Conservation (phyloP, 2,329 filamentous ascomycete species). For the Trichoderma cornu-damae region DNA sequence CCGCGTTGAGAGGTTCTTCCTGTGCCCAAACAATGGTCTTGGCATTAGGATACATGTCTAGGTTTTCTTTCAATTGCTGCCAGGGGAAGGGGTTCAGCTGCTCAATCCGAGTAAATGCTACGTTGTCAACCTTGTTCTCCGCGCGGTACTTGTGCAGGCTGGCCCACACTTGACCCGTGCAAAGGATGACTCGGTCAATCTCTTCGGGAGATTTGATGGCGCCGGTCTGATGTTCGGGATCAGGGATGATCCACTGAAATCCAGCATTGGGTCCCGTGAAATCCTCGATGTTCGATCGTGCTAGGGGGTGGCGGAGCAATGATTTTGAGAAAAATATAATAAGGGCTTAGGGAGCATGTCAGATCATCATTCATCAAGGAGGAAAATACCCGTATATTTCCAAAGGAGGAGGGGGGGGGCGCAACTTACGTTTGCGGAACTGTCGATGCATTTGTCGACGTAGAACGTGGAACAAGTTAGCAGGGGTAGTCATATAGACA, state of each 20-base stretch:
- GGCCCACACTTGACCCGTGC: conserved; percentile 89
- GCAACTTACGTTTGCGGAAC: conserved; percentile 92
- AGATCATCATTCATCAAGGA: conserved; percentile 1
- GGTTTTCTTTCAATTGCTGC: conserved; percentile 92
- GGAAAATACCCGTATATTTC: neutral
- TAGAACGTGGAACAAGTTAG: conserved; percentile 94
- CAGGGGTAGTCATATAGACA: conserved; percentile 91
- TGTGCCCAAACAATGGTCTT: conserved; percentile 97
- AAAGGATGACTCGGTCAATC: conserved; percentile 91
- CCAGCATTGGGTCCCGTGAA: conserved; percentile 79
- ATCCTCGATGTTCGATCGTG: conserved; percentile 83
- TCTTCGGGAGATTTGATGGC: conserved; percentile 73
- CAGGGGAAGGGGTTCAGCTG: conserved; percentile 99
- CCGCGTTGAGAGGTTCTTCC: conserved; percentile 96
- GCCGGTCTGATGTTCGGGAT: conserved; percentile 73
- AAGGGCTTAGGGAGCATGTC: conserved; percentile 56
- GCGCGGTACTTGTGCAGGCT: conserved; percentile 87
- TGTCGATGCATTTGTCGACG: conserved; percentile 98
- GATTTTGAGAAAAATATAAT: conserved; percentile 99
- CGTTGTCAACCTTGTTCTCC: conserved; percentile 79
- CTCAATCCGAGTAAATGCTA: conserved; percentile 91
- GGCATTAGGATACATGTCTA: conserved; percentile 94
- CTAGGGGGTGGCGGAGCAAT: conserved; percentile 86
- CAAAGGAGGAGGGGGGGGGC: neutral
- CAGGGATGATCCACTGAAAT: conserved; percentile 95